Base-by-base conservation (phyloP, 495 filamentous ascomycete genomes). In the Darksidea phi region DNA sequence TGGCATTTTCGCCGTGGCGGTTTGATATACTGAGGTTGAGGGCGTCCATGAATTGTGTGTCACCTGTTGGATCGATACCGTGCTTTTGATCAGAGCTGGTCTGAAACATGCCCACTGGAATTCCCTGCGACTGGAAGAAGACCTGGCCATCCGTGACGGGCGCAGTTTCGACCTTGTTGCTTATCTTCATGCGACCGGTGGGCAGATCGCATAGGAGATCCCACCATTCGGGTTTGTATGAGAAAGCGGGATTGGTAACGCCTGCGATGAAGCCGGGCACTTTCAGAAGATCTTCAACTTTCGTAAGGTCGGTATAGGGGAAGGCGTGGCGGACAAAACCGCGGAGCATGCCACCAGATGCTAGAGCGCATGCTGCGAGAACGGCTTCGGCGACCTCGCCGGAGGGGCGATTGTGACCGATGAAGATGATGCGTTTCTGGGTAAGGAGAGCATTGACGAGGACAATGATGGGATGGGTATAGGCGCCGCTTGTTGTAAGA, bases 271-370 rank as follows among this genome's bases (percentile, higher is more conserved):
- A 99, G 7, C 94, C 94, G 18, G 95, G 92, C 1, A 99, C 95
- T 61, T 90, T 89, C 28, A 97, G 80, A 6, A 99, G 82, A 71
- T 97, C 94, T 66, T 99, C 94, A 48, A 99, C 90, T 73, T 99
- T 99, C 43, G 90, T 95, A 20, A 99, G 80, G 73, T 99, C 94
- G 6, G 94, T 99, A 71, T 99, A 99, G 6, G 94, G 94, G 70
- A 99, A 99, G 13, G 95, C 95, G 76, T 96, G 89, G n/a, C 94
- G 84, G 18, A 91, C 96, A 74, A 97, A 97, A 21, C 95, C 94
- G 42, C 90, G 78, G 17, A 99, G 78, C n/a, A 96, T 79, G 21
- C 95, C 94, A n/a, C 94, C 95, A 23, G 91, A 96, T 20, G 88
- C 92, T 28, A 99, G 81, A 5, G 94, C 89, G 72, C 93, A 97